These are phyloP conservation scores for Vigna nakashimae DNA, from an alignment of 306 rosid species.

Conservation along the genomic window DNA sequence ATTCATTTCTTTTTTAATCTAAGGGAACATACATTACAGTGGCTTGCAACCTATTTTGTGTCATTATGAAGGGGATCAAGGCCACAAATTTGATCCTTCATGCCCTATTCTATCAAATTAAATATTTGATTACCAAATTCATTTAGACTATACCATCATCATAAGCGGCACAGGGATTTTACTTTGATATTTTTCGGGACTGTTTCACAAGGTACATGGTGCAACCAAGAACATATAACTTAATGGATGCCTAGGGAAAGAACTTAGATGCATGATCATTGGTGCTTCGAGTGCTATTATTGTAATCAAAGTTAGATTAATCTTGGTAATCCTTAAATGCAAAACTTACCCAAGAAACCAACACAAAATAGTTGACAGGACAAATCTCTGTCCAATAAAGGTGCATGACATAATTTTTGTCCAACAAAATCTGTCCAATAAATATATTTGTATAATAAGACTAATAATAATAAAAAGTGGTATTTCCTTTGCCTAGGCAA, in stretches of 20 bases:
- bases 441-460: no score
- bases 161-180: conserved; percentile 3
- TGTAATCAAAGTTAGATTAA: no score
- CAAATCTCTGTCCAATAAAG: no score
- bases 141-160: background rate
- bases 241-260: background rate
- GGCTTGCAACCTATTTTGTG: conserved; percentile 37
- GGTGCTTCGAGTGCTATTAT: background rate
- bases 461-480: no score
- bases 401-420: no score
- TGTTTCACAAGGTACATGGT: background rate
- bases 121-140: conserved; percentile 12
- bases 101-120: background rate
- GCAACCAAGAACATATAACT: no score
- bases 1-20: conserved; percentile 57
- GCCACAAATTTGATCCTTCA: background rate
- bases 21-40: conserved; percentile 41
- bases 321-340: no score
- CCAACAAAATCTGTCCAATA: no score
- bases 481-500: no score
- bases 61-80: conserved; percentile 18
- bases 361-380: no score
- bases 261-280: background rate
- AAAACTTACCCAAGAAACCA: no score
- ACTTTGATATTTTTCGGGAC: background rate